Percentiles rank a stretch among this genome's conserved stretches.
Conservation (phyloP, 768 basidiomycete species). For the Hygrophoropsis aurantiaca region DNA sequence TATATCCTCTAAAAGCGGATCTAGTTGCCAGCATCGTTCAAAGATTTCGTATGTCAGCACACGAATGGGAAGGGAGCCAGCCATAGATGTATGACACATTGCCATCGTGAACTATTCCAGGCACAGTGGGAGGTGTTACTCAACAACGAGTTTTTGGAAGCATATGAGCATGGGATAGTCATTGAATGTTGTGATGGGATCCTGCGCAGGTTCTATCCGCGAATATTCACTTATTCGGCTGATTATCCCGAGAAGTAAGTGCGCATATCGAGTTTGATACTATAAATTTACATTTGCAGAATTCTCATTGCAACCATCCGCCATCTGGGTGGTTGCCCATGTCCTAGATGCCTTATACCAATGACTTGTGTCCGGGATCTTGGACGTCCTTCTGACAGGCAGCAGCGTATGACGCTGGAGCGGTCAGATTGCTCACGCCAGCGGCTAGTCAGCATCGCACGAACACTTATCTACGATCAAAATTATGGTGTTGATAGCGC, state of each 20-base stretch:
- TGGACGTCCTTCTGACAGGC: conserved; percentile 16
- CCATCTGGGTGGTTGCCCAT: conserved; percentile 17
- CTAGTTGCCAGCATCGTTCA: conserved; percentile 13
- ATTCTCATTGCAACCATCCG: conserved; percentile 17
- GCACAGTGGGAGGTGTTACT: conserved; percentile 20
- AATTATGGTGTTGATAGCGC: conserved; percentile 22
- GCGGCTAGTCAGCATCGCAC: conserved; percentile 11
- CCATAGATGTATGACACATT: conserved; percentile 10
- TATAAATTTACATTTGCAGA: conserved; percentile 10
- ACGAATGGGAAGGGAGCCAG: not conserved
- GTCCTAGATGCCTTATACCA: conserved; percentile 21
- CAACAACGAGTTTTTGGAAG: conserved; percentile 19
- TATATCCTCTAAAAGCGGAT: not conserved
- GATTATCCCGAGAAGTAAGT: conserved; percentile 34
- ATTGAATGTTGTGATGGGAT: conserved; percentile 21
- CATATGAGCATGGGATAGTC: conserved; percentile 19
- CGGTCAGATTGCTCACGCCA: conserved; percentile 12
- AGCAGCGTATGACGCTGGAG: not conserved
- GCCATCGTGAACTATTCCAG: conserved; percentile 23
- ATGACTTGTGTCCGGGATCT: conserved; percentile 16
- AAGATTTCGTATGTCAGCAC: not conserved
- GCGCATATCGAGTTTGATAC: conserved; percentile 6
- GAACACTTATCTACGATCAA: conserved; percentile 26
- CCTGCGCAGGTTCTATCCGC: conserved; percentile 8
- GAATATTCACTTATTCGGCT: conserved; percentile 24